phyloP scores from a whole-genome alignment of 148 eudicot genomes.

The Dianthus caryophyllus region DNA sequence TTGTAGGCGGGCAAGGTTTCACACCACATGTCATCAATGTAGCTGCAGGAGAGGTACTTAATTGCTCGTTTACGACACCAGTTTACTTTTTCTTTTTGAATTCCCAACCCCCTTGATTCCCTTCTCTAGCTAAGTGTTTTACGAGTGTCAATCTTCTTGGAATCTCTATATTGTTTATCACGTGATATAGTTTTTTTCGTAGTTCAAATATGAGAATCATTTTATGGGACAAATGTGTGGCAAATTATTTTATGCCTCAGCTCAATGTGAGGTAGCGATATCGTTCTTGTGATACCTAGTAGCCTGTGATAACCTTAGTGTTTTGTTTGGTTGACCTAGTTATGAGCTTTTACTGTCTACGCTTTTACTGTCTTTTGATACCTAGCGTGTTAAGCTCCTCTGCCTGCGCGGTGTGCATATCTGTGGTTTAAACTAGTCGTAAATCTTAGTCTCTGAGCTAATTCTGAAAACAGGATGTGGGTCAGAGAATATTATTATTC shows the following conservation, averaged over 20 bases:
- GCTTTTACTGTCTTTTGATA: conserved; percentile 4
- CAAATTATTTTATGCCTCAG: neutral
- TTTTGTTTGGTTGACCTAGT: neutral
- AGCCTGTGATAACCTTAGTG: neutral
- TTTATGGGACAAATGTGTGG: neutral
- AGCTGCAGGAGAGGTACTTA: conserved; percentile 37
- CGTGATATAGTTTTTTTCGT: neutral
- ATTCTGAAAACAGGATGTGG: conserved; percentile 51
- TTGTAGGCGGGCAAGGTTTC: conserved; percentile 39
- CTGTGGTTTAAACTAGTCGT: neutral
- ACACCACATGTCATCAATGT: conserved; percentile 42
- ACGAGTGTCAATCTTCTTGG: neutral
- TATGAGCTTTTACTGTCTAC: neutral
- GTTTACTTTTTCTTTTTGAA: too few species aligned
- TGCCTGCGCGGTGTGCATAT: neutral
- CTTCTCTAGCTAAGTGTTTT: neutral
- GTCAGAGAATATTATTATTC: conserved; percentile 66
- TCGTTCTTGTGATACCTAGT: neutral
- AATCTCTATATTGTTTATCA: neutral
- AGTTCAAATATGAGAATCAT: neutral
- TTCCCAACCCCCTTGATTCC: neutral
- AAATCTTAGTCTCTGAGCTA: neutral
- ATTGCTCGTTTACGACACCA: neutral
- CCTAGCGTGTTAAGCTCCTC: neutral
- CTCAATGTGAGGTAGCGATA: neutral